Base-by-base conservation (phyloP, 176 grass and related monocot species). In the Saccharum spontaneum region DNA sequence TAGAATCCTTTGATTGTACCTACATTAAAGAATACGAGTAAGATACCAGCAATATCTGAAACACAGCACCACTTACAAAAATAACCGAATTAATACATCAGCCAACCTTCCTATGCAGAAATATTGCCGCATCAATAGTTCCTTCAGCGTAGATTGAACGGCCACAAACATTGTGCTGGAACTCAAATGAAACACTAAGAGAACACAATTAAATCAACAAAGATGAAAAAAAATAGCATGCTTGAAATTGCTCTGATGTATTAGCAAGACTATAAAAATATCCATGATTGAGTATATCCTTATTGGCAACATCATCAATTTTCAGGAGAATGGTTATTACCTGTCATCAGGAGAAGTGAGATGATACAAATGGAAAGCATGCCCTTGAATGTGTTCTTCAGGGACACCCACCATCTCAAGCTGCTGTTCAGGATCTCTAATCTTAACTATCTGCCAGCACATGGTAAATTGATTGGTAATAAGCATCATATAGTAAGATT, bases 341-440 rank as follows among this genome's bases (percentile, higher is more conserved):
- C 77, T 87, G 55, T 92, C 85, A 90, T 98, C 89, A 20, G 93
- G 88, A 84, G 93, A 98, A 79, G 91, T 95, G 23, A 98, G 84
- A 89, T 93, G 88, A 77, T 95, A 98, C 81, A 90, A 50, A 87
- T 98, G 97, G 80, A 95, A 98, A 59, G 97, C 93, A 85, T 98
- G 97, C 14, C 93, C 94, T 24, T 86, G 76, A 64, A 95, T 88
- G 79, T 98, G 67, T 61, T 95, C 87, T 84, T 98, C 90, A 49
- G 96, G 96, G 65, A 98, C 93, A 89, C 96, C 96, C 30, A 98
- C 91, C 91, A 98, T 98, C 37, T 95, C 86, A 75, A 94, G 91
- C 87, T 98, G 96, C 52, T 90, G 83, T 60, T 84, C 89, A 54
- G 87, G 83, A 71, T 98, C 89, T 83, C 93, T 92, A 57, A 95